These are phyloP conservation scores for Colletotrichum graminicola DNA, from an alignment of 2,329 filamentous ascomycete species.

Conservation along the genomic window DNA sequence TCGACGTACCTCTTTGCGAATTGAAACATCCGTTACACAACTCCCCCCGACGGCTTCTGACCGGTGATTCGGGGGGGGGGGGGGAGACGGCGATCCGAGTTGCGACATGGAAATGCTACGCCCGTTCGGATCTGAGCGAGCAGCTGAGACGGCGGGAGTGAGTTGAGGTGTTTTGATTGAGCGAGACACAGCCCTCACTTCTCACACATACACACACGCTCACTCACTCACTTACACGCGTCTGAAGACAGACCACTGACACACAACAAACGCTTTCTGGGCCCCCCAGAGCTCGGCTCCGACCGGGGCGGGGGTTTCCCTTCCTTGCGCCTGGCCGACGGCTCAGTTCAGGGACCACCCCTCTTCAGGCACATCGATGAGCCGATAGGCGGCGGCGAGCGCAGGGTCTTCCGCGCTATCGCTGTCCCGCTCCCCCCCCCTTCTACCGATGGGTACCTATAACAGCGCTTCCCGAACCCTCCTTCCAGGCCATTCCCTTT, in stretches of 20 bases:
- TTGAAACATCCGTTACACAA: too few relatives aligned
- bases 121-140: neutral
- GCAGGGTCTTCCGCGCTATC: neutral
- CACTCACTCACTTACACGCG: neutral
- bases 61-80: too few relatives aligned
- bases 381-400: slow-evolving; percentile 9
- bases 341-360: neutral
- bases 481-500: neutral
- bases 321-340: neutral
- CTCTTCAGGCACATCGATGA: slow-evolving; percentile 18
- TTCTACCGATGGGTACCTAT: neutral
- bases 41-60: too few relatives aligned
- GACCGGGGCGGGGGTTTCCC: neutral
- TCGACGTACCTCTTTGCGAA: too few relatives aligned
- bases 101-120: neutral
- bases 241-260: neutral
- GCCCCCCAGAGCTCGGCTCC: neutral
- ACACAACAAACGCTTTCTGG: neutral
- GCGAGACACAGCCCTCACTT: neutral
- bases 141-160: neutral
- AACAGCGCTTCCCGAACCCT: neutral
- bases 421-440: neutral
- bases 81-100: neutral
- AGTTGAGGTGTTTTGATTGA: neutral
- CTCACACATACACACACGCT: too few relatives aligned